These are phyloP conservation scores for Trichoderma semiorbis DNA, from an alignment of 2,329 filamentous ascomycete genomes.

Conservation along the genomic window DNA sequence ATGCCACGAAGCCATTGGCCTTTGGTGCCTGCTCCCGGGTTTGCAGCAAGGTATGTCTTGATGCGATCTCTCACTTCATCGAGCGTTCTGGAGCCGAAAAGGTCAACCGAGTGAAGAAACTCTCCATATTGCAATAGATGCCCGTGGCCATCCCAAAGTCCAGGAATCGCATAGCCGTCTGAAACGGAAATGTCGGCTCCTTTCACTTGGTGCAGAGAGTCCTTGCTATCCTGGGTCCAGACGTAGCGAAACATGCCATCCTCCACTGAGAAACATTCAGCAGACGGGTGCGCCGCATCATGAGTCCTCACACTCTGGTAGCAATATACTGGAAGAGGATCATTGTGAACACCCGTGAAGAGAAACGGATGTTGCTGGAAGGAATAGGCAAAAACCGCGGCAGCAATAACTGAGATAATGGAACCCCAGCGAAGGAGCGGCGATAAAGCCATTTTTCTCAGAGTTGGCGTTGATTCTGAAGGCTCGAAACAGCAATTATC, in stretches of 20 bases:
- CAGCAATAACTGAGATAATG: slow-evolving; percentile 29
- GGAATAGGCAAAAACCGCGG: slow-evolving; percentile 33
- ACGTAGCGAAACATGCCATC: slow-evolving; percentile 51
- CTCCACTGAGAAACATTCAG: slow-evolving; percentile 55
- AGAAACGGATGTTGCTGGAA: slow-evolving; percentile 29
- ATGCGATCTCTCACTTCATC: slow-evolving; percentile 53
- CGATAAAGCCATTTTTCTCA: slow-evolving; percentile 10
- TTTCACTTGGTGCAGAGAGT: slow-evolving; percentile 23
- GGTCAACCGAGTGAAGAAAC: slow-evolving; percentile 61
- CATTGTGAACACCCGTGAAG: slow-evolving; percentile 1
- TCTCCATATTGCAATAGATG: slow-evolving; percentile 65
- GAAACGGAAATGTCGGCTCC: slow-evolving; percentile 16
- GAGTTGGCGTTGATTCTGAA: background rate
- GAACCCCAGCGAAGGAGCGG: slow-evolving; percentile 30
- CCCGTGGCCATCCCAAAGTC: slow-evolving; percentile 68
- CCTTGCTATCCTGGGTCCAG: slow-evolving; percentile 34
- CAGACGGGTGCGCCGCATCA: slow-evolving; percentile 34
- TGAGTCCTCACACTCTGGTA: slow-evolving; percentile 40
- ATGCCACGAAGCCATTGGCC: slow-evolving; percentile 63
- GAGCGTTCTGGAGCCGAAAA: slow-evolving; percentile 57
- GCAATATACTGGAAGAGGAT: slow-evolving; percentile 33
- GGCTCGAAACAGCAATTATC: background rate
- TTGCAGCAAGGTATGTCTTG: slow-evolving; percentile 45
- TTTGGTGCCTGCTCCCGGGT: slow-evolving; percentile 50
- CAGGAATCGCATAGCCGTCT: slow-evolving; percentile 58